These are phyloP conservation scores for Tetrahymena malaccensis DNA, from an alignment of 73 alveolate species.

Conservation along the genomic window DNA sequence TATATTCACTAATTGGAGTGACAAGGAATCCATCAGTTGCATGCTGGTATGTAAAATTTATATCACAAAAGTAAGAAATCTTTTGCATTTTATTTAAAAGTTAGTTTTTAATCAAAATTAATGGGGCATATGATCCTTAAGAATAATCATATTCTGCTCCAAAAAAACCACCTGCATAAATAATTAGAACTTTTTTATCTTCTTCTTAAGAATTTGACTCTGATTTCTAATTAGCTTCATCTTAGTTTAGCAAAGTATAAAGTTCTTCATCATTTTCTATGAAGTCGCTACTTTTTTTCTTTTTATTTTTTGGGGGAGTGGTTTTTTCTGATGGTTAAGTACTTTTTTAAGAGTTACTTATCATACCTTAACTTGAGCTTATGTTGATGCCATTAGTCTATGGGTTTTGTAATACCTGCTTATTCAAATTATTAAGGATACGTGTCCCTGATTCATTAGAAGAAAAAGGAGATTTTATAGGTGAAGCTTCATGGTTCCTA, in stretches of 20 bases:
- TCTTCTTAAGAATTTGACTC: background rate
- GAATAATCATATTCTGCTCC: conserved; percentile 25
- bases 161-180: conserved; percentile 31
- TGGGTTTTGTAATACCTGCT: background rate
- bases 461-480: background rate
- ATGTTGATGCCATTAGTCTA: background rate
- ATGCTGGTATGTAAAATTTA: conserved; percentile 23
- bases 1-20: conserved; percentile 21
- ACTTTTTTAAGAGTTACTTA: background rate
- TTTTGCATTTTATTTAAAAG: background rate
- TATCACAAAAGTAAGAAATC: conserved; percentile 25
- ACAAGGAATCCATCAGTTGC: conserved; percentile 23
- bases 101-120: background rate
- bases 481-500: background rate
- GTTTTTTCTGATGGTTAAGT: background rate
- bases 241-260: background rate
- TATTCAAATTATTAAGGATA: background rate
- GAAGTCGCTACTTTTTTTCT: background rate
- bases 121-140: background rate
- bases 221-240: background rate
- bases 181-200: conserved; percentile 15
- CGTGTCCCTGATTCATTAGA: background rate
- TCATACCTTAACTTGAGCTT: background rate
- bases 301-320: background rate
- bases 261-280: background rate